These are phyloP conservation scores for Phialophora expanda DNA, from an alignment of 2,329 filamentous ascomycete genomes.

Conservation along the genomic window DNA sequence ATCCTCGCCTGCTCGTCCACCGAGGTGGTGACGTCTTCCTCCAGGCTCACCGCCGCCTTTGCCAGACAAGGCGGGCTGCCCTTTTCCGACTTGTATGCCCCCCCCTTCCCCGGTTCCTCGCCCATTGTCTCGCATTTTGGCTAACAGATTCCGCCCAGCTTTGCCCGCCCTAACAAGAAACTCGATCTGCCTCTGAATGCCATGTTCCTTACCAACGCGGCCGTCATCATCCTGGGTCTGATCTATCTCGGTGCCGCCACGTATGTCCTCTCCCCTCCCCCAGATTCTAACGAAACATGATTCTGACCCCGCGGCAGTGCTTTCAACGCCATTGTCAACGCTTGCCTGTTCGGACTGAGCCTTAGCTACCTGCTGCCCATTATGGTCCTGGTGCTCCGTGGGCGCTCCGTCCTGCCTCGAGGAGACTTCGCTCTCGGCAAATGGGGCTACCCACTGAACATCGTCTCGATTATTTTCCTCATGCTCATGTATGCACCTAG, in stretches of 20 bases:
- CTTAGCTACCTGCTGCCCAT: no score
- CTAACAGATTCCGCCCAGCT: not conserved
- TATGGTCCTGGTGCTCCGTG: no score
- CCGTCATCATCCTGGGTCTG: constrained; percentile 3
- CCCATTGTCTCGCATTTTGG: not conserved
- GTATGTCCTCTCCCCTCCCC: no score
- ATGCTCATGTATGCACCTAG: no score
- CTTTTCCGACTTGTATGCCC: not conserved
- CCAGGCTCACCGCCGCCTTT: constrained; percentile 70
- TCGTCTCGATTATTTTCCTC: no score
- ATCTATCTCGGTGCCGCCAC: not conserved
- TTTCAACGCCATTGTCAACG: no score
- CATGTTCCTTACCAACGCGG: not conserved
- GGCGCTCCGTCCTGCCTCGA: no score
- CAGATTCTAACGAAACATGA: no score
- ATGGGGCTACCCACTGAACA: no score
- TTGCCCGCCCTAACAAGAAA: not conserved
- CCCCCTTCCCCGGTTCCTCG: not conserved
- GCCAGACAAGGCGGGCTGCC: constrained; percentile 62
- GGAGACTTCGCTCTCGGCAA: no score
- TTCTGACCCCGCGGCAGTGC: no score
- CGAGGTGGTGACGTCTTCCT: constrained; percentile 70
- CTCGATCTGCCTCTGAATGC: not conserved
- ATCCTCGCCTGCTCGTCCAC: constrained; percentile 27
- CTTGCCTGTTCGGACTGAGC: no score